Evolutionary conservation across 768 basidiomycete species (phyloP), one percentile per base, ranked within the genome.

Genomic region (Kwoniella bestiolae): DNA sequence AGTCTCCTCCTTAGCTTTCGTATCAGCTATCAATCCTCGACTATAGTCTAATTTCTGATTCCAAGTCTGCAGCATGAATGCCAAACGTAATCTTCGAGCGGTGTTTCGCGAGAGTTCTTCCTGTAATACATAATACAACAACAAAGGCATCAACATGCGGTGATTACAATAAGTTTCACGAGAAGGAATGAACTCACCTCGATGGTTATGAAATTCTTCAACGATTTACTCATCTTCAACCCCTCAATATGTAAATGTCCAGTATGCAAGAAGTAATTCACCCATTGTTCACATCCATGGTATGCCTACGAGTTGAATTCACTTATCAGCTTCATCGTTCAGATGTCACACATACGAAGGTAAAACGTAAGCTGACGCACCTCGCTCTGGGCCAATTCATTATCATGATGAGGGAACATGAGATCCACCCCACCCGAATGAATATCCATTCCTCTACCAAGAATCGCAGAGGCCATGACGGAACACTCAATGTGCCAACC

Each of bases 401-500:
- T 99, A 80, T 98, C 95, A 78, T 99, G 96, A 83, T 99, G 96
- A 5, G 96, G 96, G 83, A 99, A 99, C n/a, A 92, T 91, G 53
- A 99, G 84, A 82, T 99, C 96, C 44, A 92, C 89, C 4, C 96
- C 96, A 56, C 96, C 96, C 7, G 94, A 96, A 80, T 99, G 96
- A 67, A 99, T 94, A 81, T 98, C 96, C 88, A 99, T 91, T 63
- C 88, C 89, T 62, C 89, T 86, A 2, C 94, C 95, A 49, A 97
- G 84, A 52, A 97, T 84, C 32, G 90, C 93, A 69, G 88, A 90
- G 18, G 94, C 94, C 95, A 99, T 99, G 34, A 96, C 95, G 3
- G 92, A 94, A 82, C 95, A 99, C 80, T 99, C 95, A 64, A 99
- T 98, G 80, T 99, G 95, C 95, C 95, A 99, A 16, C 95, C 95